Evolutionary conservation across 163 green algal species (phyloP), one percentile per base, ranked within the genome.

Genomic region (Scenedesmus sp.): DNA sequence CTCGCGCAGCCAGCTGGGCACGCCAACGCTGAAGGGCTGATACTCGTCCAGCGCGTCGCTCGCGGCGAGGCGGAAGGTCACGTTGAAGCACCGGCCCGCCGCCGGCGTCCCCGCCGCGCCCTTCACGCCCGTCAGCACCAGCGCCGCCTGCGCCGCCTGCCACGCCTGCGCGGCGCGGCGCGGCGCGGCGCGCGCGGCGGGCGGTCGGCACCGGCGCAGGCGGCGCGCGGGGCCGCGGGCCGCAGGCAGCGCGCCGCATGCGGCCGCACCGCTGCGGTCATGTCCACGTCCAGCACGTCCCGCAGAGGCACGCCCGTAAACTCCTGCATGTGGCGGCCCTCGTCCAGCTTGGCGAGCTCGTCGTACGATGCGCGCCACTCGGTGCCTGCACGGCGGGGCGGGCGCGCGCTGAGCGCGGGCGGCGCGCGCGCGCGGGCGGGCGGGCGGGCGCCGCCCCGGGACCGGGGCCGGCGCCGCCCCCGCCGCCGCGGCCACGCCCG

Each of bases 1-100:
- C 60, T 80, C 71, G 15, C 47, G 71, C 71, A 80, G 54, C 71
- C 71, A 80, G 33, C 26, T 54, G 22, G 71, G 71, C 4, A 80
- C 53, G 18, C 71, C 71, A 10, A 80, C 60, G n/a, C 24, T 63
- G 60, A 80, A 80, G 71, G 71, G 71, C 4, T 57, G 26, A 44
- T 80, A 31, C 34, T 71, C 71, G 36, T 80, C 71, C 28, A 80
- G 20, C 4, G 31, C 5, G 4, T 71, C 58, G 18, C 39, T 63
- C 2, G 71, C 71, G n/a, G 71, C 71, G 33, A 80, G 60, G 58
- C 60, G 66, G 69, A 77, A 80, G 20, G 58, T 80, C 7, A 80
- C 45, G 50, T 71, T 60, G 53, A 80, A 80, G 58, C 18, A 5
- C 71, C 54, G 71, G 58, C 58, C 71, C 22, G 50, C 71, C 28